Percentiles rank a stretch among this genome's conserved stretches.
These are phyloP conservation scores for Coemansia javaensis DNA, from an alignment of 192 early-diverging fungal species.

Conservation along the genomic window DNA sequence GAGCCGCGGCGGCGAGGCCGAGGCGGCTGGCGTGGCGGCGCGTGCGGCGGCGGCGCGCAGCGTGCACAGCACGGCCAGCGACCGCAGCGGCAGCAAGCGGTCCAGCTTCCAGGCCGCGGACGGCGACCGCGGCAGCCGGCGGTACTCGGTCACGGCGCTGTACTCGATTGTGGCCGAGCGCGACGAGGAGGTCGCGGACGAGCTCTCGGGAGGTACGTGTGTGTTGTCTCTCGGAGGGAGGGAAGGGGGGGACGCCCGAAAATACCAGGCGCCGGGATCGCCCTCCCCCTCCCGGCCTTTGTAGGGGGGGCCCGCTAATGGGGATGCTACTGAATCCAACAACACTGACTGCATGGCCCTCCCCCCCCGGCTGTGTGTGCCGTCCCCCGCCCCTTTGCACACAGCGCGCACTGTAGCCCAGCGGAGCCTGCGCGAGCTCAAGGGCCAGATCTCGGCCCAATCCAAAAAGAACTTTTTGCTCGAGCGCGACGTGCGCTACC, in stretches of 20 bases:
- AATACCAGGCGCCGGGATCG: too few species aligned
- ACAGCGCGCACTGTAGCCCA: constrained; percentile 55
- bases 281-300: background rate
- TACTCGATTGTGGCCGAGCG: constrained; percentile 86
- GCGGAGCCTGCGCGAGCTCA: constrained; percentile 75
- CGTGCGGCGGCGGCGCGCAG: background rate
- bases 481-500: constrained; percentile 86
- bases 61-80: constrained; percentile 16
- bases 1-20: constrained; percentile 22
- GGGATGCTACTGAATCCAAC: background rate
- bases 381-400: background rate
- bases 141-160: constrained; percentile 66
- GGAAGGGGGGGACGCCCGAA: too few species aligned
- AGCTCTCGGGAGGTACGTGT: constrained; percentile 74
- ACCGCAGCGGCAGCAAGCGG: constrained; percentile 15
- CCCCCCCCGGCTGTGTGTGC: background rate
- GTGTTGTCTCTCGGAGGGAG: too few species aligned
- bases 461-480: constrained; percentile 94
- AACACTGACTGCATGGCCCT: background rate
- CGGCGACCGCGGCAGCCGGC: constrained; percentile 57
- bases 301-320: background rate
- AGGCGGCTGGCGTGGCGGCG: background rate
- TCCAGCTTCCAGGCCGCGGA: constrained; percentile 20
- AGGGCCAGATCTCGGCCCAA: constrained; percentile 84
- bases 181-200: constrained; percentile 90